Conservation (phyloP, 2,329 filamentous ascomycete genomes). For the Aspergillus pseudoviridinutans region DNA sequence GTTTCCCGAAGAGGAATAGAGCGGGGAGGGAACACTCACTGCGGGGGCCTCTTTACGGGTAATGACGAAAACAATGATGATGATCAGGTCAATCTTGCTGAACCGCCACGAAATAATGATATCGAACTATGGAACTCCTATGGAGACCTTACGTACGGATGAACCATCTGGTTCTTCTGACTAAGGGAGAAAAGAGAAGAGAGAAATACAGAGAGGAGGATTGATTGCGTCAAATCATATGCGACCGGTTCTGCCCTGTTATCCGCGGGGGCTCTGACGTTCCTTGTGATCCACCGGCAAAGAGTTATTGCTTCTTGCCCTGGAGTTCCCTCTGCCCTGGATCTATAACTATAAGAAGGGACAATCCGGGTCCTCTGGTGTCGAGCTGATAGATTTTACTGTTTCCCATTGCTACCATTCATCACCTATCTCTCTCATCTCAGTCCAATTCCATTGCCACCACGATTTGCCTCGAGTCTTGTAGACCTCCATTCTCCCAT, state of each 20-base stretch:
- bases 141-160: background rate
- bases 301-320: background rate
- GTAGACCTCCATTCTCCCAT: background rate
- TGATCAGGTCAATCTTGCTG: background rate
- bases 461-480: background rate
- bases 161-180: background rate
- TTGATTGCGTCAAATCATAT: conserved; percentile 1
- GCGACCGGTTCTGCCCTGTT: background rate
- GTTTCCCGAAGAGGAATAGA: conserved; percentile 12
- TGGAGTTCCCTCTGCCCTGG: background rate
- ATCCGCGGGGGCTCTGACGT: conserved; percentile 6
- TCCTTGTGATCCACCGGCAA: conserved; percentile 9
- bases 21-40: conserved; percentile 7
- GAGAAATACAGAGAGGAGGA: background rate
- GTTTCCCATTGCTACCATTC: background rate
- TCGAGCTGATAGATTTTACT: background rate
- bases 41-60: conserved; percentile 1
- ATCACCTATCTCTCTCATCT: background rate
- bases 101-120: background rate
- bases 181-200: background rate
- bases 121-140: background rate
- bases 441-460: background rate
- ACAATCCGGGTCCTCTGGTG: background rate
- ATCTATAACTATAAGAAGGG: background rate
- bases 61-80: conserved; percentile 12